Conservation (phyloP, 2,329 filamentous ascomycete species). For the Dissoconium aciculare region DNA sequence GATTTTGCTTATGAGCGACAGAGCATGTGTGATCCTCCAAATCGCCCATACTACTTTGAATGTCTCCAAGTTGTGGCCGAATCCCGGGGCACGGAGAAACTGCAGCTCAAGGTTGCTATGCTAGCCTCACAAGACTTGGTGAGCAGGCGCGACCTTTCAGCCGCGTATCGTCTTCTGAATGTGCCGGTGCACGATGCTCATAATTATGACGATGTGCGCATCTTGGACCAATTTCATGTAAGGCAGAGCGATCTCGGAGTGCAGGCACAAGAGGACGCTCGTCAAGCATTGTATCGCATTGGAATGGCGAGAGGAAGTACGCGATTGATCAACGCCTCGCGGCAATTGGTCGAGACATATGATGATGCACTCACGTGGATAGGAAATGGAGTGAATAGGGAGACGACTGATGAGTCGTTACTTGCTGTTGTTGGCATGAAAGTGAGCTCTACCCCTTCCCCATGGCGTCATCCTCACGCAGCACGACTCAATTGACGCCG, state of each 20-base stretch:
- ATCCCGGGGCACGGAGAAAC: conserved; percentile 39
- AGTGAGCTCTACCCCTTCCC: conserved; percentile 26
- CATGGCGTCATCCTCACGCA: too few species aligned
- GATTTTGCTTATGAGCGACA: conserved; percentile 49
- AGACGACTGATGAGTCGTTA: conserved; percentile 42
- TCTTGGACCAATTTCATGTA: conserved; percentile 47
- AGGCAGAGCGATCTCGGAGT: conserved; percentile 41
- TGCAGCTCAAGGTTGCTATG: conserved; percentile 43
- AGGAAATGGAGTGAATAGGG: conserved; percentile 31
- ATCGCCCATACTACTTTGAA: conserved; percentile 47
- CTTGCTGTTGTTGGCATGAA: conserved; percentile 42
- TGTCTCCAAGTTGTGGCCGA: conserved; percentile 46
- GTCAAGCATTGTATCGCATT: conserved; percentile 44
- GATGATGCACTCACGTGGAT: conserved; percentile 50
- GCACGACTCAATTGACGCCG: too few species aligned
- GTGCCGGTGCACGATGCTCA: conserved; percentile 31
- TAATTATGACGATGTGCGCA: conserved; percentile 41
- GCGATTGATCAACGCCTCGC: conserved; percentile 41
- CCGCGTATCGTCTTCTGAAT: conserved; percentile 46
- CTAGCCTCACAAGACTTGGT: conserved; percentile 45
- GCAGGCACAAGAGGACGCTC: conserved; percentile 40
- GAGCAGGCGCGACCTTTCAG: conserved; percentile 40
- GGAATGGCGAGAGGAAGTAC: conserved; percentile 44
- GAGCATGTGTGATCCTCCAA: conserved; percentile 38
- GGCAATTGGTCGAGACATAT: conserved; percentile 44